phyloP scores from a whole-genome alignment of 257 asterid species.

The Ajuga chamaepitys region DNA sequence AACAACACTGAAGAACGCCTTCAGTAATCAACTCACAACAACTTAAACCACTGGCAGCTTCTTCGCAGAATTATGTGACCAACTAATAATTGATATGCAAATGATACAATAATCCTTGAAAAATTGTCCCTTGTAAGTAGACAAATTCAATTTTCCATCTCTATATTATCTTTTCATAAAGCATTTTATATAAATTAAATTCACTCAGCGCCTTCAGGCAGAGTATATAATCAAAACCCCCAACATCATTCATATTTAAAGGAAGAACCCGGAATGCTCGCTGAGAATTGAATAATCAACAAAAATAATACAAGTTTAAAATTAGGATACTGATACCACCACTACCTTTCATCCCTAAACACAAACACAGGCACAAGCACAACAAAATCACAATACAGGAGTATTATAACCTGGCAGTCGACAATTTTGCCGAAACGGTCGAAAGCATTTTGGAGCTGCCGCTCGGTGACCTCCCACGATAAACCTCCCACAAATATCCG shows the following conservation, averaged over 20 bases:
- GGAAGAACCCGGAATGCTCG: neutral
- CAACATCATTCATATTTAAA: neutral
- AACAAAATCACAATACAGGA: neutral
- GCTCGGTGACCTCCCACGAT: constrained; percentile 77
- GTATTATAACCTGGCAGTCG: constrained; percentile 68
- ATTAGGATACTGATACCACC: neutral
- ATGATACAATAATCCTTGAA: neutral
- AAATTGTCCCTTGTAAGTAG: neutral
- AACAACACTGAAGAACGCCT: neutral
- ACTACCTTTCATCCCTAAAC: neutral
- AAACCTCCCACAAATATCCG: constrained; percentile 93
- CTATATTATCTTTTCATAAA: neutral
- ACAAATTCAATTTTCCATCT: neutral
- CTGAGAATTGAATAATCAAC: neutral
- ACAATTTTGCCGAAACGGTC: constrained; percentile 79
- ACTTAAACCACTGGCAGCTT: neutral
- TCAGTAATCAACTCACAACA: neutral
- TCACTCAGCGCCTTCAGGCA: neutral
- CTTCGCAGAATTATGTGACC: neutral
- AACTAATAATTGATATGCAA: neutral
- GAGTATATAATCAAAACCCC: neutral
- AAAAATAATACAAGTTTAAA: neutral
- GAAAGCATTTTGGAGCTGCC: constrained; percentile 83
- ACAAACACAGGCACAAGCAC: neutral
- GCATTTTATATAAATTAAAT: neutral